phyloP scores from a whole-genome alignment of 371 early-diverging fungal species.

The Zychaea mexicana region DNA sequence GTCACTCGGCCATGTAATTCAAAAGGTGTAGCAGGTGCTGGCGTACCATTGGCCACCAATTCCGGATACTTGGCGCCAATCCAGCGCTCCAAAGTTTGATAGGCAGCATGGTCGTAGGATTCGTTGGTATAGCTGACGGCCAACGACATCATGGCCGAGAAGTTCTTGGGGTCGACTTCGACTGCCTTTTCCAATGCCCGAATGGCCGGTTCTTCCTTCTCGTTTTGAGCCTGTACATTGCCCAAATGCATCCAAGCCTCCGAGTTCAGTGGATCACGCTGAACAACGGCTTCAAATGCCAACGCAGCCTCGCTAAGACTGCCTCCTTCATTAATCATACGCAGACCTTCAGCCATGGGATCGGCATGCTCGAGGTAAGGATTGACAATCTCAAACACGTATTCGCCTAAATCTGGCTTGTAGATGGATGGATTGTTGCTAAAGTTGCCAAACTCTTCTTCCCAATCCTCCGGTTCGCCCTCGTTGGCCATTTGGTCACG shows the following conservation, averaged over 20 bases:
- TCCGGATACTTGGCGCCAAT: constrained; percentile 48
- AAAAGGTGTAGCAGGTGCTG: constrained; percentile 41
- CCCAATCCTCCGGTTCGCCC: constrained; percentile 51
- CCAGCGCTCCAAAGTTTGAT: constrained; percentile 52
- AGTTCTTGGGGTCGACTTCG: constrained; percentile 60
- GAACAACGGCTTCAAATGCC: constrained; percentile 82
- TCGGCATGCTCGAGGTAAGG: constrained; percentile 65
- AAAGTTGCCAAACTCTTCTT: constrained; percentile 60
- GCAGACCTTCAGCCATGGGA: constrained; percentile 56
- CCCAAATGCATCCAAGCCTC: constrained; percentile 83
- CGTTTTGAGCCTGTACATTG: constrained; percentile 83
- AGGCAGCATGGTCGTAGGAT: constrained; percentile 60
- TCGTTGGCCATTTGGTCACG: constrained; percentile 55
- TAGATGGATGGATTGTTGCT: constrained; percentile 30
- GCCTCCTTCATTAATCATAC: constrained; percentile 53
- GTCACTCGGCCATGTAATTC: constrained; percentile 77
- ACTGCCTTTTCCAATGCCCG: constrained; percentile 76
- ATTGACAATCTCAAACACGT: constrained; percentile 78
- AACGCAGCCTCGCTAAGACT: constrained; percentile 76
- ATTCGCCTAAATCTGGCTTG: constrained; percentile 67
- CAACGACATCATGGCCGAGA: constrained; percentile 78
- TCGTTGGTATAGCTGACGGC: constrained; percentile 97
- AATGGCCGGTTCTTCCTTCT: constrained; percentile 86
- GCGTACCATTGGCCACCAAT: constrained; percentile 18
- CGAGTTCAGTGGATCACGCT: constrained; percentile 69